Conservation (phyloP, 2,329 filamentous ascomycete genomes). For the Penicillium hesseltinei region DNA sequence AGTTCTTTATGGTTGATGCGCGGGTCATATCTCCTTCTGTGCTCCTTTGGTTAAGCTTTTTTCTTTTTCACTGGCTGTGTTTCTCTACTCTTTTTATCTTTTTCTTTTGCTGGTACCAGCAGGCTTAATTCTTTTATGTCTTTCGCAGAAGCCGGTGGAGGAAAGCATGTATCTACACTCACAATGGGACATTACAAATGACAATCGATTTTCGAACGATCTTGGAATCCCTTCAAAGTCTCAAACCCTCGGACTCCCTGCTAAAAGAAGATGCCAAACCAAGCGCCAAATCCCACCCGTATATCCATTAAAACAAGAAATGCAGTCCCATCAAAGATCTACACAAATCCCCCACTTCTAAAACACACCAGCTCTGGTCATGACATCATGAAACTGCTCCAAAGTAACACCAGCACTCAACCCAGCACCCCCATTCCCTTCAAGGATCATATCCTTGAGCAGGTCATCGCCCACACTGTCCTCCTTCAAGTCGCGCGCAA, state of each 20-base stretch:
- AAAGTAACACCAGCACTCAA: constrained; percentile 68
- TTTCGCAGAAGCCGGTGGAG: constrained; percentile 10
- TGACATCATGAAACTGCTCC: constrained; percentile 82
- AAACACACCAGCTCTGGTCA: constrained; percentile 81
- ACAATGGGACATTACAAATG: constrained; percentile 11
- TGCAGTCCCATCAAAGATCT: neutral
- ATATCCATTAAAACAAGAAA: constrained; percentile 5
- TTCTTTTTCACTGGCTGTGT: constrained; percentile 12
- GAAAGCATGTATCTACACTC: constrained; percentile 24
- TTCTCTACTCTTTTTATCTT: constrained; percentile 14
- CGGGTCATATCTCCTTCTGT: constrained; percentile 26
- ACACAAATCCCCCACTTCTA: constrained; percentile 34
- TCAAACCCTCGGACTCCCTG: neutral
- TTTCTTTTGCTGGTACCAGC: constrained; percentile 8
- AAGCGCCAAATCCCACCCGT: neutral
- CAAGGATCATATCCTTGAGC: constrained; percentile 88
- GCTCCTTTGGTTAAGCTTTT: constrained; percentile 8
- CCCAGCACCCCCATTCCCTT: constrained; percentile 81
- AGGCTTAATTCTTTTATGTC: constrained; percentile 8
- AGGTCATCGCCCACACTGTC: constrained; percentile 73
- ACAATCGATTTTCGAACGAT: neutral
- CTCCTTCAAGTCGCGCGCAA: constrained; percentile 80
- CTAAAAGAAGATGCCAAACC: neutral
- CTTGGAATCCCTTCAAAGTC: neutral
- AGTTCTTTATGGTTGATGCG: constrained; percentile 25